Evolutionary conservation across 352 stramenopile species (phyloP).

Genomic region (Pythium aquatile): DNA sequence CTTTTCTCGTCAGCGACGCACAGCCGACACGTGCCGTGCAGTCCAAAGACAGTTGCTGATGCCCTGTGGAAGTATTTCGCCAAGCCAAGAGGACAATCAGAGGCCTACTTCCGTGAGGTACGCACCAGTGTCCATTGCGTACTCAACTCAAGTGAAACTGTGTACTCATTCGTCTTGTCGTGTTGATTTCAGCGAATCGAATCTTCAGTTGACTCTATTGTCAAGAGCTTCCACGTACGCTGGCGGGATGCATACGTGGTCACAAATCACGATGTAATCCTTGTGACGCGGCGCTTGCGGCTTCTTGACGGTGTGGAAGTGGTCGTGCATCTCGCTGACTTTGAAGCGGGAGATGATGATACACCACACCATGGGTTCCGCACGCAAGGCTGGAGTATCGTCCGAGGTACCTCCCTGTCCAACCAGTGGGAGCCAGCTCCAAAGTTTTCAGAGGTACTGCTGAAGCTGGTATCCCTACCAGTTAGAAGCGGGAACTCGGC

Average conservation of each 20-base stretch:
- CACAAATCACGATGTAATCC: conserved; percentile 7
- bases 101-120: conserved; percentile 16
- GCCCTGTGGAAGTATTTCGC: conserved; percentile 11
- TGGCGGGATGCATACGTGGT: background rate
- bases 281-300: background rate
- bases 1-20: background rate
- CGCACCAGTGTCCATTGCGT: background rate
- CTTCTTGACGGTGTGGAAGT: background rate
- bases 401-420: background rate
- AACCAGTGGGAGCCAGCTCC: background rate
- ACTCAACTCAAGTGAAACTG: background rate
- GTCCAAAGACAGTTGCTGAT: background rate
- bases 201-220: conserved; percentile 1
- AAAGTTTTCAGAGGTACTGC: background rate
- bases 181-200: conserved; percentile 5
- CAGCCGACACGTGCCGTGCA: conserved; percentile 10
- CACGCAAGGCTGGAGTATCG: conserved; percentile 7
- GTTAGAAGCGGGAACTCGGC: too few species aligned
- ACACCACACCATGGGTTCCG: background rate
- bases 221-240: conserved; percentile 14
- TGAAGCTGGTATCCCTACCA: background rate
- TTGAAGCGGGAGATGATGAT: background rate
- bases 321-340: conserved; percentile 11
- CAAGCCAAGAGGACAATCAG: background rate
- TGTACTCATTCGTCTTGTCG: background rate